Conservation (phyloP, 768 basidiomycete species). For the Grammothele lineata region DNA sequence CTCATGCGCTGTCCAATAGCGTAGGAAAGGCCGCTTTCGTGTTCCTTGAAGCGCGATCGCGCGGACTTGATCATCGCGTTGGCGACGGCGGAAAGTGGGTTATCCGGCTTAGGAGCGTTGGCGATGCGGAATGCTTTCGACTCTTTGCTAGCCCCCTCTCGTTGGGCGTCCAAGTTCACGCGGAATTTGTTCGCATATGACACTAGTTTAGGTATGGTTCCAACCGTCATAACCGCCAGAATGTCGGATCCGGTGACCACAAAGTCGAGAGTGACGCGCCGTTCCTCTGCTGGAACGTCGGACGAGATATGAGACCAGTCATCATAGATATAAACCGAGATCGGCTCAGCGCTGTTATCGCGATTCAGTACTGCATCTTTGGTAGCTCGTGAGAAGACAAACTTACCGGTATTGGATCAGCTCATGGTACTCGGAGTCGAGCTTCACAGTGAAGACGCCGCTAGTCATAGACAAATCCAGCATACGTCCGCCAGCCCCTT, state of each 20-base stretch:
- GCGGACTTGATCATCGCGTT: constrained; percentile 79
- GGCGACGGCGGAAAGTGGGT: constrained; percentile 81
- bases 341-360: constrained; percentile 62
- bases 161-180: constrained; percentile 66
- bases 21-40: constrained; percentile 54
- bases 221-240: constrained; percentile 61
- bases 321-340: constrained; percentile 70
- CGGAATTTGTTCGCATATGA: constrained; percentile 72
- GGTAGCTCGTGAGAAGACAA: not conserved
- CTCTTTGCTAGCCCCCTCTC: constrained; percentile 72
- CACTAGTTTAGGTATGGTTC: constrained; percentile 74
- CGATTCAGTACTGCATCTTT: not conserved
- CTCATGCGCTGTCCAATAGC: constrained; percentile 71
- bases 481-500: constrained; percentile 42
- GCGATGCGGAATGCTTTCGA: constrained; percentile 74
- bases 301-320: constrained; percentile 67
- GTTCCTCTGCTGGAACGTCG: constrained; percentile 36
- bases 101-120: constrained; percentile 68
- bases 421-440: constrained; percentile 76
- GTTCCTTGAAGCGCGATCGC: constrained; percentile 64
- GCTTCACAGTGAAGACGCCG: constrained; percentile 57
- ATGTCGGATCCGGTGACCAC: constrained; percentile 68
- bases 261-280: constrained; percentile 70
- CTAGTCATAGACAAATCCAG: constrained; percentile 73
- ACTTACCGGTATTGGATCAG: constrained; percentile 72